Conservation (phyloP, 768 basidiomycete genomes). For the Naematelia aurantialba region DNA sequence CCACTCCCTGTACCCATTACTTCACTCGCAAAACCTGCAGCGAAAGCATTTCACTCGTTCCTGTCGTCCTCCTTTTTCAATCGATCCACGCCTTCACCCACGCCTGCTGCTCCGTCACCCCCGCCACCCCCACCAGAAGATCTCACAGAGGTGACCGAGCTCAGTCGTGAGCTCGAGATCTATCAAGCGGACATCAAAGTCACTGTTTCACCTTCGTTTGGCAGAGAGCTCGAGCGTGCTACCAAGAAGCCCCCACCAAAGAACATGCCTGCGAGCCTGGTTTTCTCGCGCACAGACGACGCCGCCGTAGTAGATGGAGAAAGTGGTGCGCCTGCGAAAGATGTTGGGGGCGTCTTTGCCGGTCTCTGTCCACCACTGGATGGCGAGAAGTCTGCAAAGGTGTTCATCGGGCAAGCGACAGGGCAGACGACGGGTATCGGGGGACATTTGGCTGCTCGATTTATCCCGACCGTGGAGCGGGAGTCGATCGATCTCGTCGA, state of each 20-base stretch:
- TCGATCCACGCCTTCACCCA: conserved; percentile 18
- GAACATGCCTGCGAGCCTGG: conserved; percentile 70
- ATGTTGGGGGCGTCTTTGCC: conserved; percentile 76
- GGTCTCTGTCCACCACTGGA: conserved; percentile 82
- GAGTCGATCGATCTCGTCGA: conserved; percentile 91
- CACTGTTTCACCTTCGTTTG: conserved; percentile 45
- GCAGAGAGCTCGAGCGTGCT: conserved; percentile 70
- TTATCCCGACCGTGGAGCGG: conserved; percentile 93
- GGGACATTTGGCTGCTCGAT: conserved; percentile 70
- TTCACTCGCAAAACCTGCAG: conserved; percentile 24
- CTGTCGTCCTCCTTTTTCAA: conserved; percentile 44
- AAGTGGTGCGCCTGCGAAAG: conserved; percentile 66
- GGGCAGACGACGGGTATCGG: conserved; percentile 83
- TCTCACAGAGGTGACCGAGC: conserved; percentile 39
- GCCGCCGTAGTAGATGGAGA: conserved; percentile 15
- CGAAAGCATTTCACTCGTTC: conserved; percentile 40
- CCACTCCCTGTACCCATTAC: conserved; percentile 41
- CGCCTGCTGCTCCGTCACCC: conserved; percentile 27
- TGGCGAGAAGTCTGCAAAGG: conserved; percentile 59
- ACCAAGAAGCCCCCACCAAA: conserved; percentile 92
- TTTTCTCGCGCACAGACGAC: conserved; percentile 57
- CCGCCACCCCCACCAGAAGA: conserved; percentile 44
- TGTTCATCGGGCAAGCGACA: conserved; percentile 92
- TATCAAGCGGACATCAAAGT: conserved; percentile 50
- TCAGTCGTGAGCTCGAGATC: conserved; percentile 38